phyloP scores from a whole-genome alignment of 208 protist genomes.

The Vickermania spadyakhi region DNA sequence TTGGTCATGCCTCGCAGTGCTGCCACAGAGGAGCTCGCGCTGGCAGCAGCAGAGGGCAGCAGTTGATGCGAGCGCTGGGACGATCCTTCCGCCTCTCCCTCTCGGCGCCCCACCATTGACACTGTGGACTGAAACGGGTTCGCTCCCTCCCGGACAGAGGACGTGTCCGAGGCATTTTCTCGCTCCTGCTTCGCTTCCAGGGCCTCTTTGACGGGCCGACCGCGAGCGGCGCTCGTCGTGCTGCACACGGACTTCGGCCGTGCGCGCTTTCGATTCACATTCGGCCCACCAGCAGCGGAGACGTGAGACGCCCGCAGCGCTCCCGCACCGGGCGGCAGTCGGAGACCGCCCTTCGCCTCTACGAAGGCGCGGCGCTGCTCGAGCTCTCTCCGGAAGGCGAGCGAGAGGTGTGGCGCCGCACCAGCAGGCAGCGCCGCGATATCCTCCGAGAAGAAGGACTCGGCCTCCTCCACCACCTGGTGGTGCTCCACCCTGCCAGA shows the following conservation, averaged over 20 bases:
- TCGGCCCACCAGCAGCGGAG: not conserved
- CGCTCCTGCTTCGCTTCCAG: not conserved
- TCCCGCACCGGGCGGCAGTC: not conserved
- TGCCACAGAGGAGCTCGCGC: not conserved
- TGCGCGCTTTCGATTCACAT: not conserved
- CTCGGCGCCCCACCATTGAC: not conserved
- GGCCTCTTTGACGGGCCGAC: not conserved
- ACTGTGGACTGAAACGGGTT: not conserved
- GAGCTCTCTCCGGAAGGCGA: not conserved
- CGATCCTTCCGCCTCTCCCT: not conserved
- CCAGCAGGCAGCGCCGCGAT: no score
- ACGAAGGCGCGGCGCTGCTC: not conserved
- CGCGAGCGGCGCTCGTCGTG: not conserved
- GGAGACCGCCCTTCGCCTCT: not conserved
- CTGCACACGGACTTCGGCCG: not conserved
- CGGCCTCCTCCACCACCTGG: no score
- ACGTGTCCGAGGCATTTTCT: not conserved
- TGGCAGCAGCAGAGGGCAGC: not conserved
- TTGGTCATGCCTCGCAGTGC: not conserved
- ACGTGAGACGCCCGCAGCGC: not conserved
- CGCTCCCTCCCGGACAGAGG: not conserved
- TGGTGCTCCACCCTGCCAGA: no score
- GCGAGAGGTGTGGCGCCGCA: not conserved
- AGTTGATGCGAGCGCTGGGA: not conserved
- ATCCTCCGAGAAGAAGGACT: no score